Percentiles rank a stretch among this genome's conserved stretches.
phyloP scores from a whole-genome alignment of 345 rosid genomes.

The Nasturtium officinale region DNA sequence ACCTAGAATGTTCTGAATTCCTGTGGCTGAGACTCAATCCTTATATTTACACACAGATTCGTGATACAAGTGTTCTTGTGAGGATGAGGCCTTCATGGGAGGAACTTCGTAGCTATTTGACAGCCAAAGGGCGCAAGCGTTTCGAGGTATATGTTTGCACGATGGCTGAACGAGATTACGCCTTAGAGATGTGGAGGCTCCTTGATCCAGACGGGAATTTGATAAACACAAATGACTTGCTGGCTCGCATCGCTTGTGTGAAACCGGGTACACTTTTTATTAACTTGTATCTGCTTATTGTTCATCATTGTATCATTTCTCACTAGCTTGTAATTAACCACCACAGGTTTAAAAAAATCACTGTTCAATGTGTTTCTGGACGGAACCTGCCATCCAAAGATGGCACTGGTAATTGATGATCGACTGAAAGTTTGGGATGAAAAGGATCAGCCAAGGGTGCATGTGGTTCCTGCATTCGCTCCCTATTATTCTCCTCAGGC shows the following conservation, averaged over 20 bases:
- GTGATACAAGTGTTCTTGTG: constrained; percentile 99
- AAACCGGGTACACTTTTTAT: constrained; percentile 63
- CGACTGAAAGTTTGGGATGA: constrained; percentile 98
- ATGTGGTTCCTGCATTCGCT: constrained; percentile 98
- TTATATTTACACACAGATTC: constrained; percentile 54
- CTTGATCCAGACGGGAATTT: constrained; percentile 97
- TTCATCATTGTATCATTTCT: constrained; percentile 12
- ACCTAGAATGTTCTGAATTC: constrained; percentile 1
- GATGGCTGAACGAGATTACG: constrained; percentile 99
- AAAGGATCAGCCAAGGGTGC: constrained; percentile 96
- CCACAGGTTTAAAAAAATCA: constrained; percentile 75
- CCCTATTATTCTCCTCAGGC: constrained; percentile 98
- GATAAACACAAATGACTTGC: constrained; percentile 71
- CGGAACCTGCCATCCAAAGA: constrained; percentile 93
- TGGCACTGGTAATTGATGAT: constrained; percentile 97
- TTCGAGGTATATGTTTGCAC: constrained; percentile 99
- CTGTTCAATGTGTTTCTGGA: constrained; percentile 85
- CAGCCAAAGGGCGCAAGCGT: constrained; percentile 95
- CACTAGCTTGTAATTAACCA: constrained; percentile 33
- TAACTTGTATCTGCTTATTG: constrained; percentile 14
- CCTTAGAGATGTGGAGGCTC: constrained; percentile 99
- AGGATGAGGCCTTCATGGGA: constrained; percentile 99
- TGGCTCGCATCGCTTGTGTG: constrained; percentile 90
- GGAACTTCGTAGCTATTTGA: constrained; percentile 87
- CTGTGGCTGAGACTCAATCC: constrained; percentile 3